These are phyloP conservation scores for Musa itinerans DNA, from an alignment of 176 grass and related monocot genomes.

Conservation along the genomic window DNA sequence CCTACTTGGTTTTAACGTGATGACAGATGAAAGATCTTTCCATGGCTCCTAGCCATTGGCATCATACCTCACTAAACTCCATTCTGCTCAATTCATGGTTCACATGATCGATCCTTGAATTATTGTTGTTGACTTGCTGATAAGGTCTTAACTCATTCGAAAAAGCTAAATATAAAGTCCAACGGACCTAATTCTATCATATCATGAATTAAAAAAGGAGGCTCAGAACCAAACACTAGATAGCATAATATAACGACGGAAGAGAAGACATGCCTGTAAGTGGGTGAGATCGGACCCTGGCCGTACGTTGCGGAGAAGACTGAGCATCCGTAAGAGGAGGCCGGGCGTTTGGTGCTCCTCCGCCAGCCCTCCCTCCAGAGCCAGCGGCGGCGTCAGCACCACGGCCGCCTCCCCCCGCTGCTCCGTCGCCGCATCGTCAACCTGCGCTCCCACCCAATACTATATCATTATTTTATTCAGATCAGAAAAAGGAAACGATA, in stretches of 20 bases:
- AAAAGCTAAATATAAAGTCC: too few species aligned
- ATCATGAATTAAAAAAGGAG: background rate
- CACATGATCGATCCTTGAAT: background rate
- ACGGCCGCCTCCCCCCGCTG: background rate
- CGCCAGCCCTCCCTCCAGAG: conserved; percentile 59
- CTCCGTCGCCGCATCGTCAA: background rate
- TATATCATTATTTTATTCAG: too few species aligned
- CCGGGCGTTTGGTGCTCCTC: conserved; percentile 53
- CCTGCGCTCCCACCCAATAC: background rate
- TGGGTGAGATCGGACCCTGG: conserved; percentile 80
- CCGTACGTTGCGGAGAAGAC: conserved; percentile 66
- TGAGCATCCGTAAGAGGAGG: conserved; percentile 49
- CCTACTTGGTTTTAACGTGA: too few species aligned
- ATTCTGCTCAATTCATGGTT: too few species aligned
- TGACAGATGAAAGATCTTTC: too few species aligned
- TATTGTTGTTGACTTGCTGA: background rate
- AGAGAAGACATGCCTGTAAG: conserved; percentile 41
- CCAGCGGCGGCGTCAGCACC: conserved; percentile 63
- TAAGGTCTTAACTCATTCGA: too few species aligned
- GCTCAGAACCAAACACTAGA: too few species aligned
- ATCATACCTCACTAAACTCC: too few species aligned
- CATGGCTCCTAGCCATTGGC: too few species aligned
- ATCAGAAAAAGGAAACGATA: too few species aligned
- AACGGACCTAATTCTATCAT: background rate
- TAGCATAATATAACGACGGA: too few species aligned